Base-by-base conservation (phyloP, 495 filamentous ascomycete species). In the Aspergillus panamensis region DNA sequence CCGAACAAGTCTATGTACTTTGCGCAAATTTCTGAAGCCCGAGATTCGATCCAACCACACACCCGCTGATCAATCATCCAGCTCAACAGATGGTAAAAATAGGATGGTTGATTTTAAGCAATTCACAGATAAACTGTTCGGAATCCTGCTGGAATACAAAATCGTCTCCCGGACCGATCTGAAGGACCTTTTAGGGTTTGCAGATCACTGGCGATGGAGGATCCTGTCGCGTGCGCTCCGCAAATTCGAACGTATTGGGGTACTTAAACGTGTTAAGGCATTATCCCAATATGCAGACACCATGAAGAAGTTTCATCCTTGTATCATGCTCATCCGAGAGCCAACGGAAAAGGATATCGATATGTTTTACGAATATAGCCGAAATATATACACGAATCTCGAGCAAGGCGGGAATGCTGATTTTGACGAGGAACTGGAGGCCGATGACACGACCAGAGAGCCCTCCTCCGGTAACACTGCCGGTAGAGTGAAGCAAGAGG, bases 261-360 rank as follows among this genome's bases (percentile, higher is more conserved):
- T 85, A 32, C 61, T 92, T 32, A 82, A 82, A 54, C 84, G 88
- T 39, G 86, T 91, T 16, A 82, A 77, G 52, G 91, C 88, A 1
- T 74, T 77, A 20, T 76, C 78, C 3, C 74, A 80, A 48, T 75
- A 77, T 56, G 59, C 64, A 10, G 58, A 62, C 14, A 61, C 63
- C 5, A 48, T 59, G 25, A 62, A 74, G 6, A 64, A 63, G 39
- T 71, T 74, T 20, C 74, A 80, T 53, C 71, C 77, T 14, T 92
- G 90, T 59, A 75, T 95, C 33, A 86, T 87, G 69, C 87, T 90
- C 35, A 57, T 92, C 19, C 82, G 90, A 17, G 87, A 90, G n/a
- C 88, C 88, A 13, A 83, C 79, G 6, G 70, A 80, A 13, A 78
- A 81, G 10, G 90, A 95, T 61, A 76, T 84, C 68, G 75, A 82